phyloP scores from a whole-genome alignment of 495 filamentous ascomycete genomes.

The Trichoderma asperelloides region DNA sequence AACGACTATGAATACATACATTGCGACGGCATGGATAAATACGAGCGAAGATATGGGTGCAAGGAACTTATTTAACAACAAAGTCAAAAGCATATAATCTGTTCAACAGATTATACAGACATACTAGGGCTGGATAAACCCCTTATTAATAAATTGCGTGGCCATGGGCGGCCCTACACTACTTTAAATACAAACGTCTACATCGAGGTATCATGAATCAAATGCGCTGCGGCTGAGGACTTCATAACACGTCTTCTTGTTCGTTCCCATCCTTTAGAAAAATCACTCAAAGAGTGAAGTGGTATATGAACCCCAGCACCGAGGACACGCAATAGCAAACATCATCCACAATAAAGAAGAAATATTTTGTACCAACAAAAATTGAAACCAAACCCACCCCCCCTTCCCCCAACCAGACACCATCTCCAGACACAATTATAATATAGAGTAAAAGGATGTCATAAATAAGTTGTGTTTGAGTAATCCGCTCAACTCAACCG shows the following conservation, averaged over 20 bases:
- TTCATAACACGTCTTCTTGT: slow-evolving; percentile 4
- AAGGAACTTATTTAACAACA: too few species aligned
- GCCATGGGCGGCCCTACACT: slow-evolving; percentile 1
- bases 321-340: background rate
- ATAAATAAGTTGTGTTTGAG: background rate
- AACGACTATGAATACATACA: background rate
- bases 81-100: too few species aligned
- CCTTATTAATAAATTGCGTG: background rate
- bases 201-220: slow-evolving; percentile 14
- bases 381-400: background rate
- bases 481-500: background rate
- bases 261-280: background rate
- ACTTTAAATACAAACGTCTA: background rate
- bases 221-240: background rate
- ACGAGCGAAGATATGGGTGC: background rate
- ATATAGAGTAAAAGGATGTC: slow-evolving; percentile 8
- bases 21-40: background rate
- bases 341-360: slow-evolving; percentile 3
- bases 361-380: background rate
- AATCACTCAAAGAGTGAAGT: background rate
- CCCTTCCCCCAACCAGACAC: background rate
- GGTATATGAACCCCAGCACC: background rate
- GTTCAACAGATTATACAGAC: background rate
- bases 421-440: background rate
- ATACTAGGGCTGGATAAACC: background rate